Percentiles rank a stretch among this genome's conserved stretches.
These are phyloP conservation scores for Alternaria postmessia DNA, from an alignment of 2,329 filamentous ascomycete genomes.

Conservation along the genomic window DNA sequence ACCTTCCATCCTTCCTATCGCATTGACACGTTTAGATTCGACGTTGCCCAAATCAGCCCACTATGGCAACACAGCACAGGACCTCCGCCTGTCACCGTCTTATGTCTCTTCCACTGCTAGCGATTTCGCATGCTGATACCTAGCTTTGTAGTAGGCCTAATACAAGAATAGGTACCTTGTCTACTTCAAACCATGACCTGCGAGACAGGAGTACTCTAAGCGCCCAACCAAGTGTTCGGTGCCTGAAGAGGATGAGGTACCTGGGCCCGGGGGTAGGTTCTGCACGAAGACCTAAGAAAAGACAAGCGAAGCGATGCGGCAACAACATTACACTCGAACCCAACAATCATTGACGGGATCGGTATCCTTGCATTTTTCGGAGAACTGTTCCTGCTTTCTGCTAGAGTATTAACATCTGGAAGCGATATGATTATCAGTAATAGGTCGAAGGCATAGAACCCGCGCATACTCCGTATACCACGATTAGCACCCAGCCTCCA, in stretches of 20 bases:
- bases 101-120: background rate
- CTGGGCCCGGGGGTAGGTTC: background rate
- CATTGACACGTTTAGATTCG: background rate
- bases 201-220: background rate
- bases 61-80: too few relatives aligned
- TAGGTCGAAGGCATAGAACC: background rate
- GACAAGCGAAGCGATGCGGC: background rate
- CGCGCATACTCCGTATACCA: background rate
- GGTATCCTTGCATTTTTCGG: background rate
- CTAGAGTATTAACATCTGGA: background rate
- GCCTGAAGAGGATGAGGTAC: background rate
- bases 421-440: background rate
- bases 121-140: background rate
- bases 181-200: background rate
- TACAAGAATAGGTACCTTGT: slow-evolving; percentile 7
- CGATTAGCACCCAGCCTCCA: background rate
- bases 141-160: background rate
- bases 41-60: background rate
- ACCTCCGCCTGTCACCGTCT: background rate
- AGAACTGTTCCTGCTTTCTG: background rate
- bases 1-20: background rate
- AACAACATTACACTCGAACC: background rate
- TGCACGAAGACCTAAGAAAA: slow-evolving; percentile 17
- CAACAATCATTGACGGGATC: background rate
- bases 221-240: slow-evolving; percentile 2